phyloP scores from a whole-genome alignment of 2,329 filamentous ascomycete genomes.

The Fusarium lyarnte region DNA sequence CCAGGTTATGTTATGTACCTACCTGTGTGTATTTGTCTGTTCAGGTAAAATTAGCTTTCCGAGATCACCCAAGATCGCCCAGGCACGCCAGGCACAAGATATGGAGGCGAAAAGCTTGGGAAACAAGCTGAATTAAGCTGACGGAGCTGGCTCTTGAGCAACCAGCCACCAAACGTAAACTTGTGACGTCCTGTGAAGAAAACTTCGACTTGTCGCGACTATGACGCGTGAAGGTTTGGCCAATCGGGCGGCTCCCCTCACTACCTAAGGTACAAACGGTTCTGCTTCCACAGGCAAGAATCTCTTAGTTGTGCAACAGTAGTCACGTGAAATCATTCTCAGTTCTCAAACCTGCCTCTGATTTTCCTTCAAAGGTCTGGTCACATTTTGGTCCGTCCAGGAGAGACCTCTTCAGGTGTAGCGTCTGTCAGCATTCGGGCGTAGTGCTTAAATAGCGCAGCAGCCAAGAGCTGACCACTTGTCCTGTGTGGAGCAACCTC shows the following conservation, averaged over 20 bases:
- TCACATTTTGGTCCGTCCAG: neutral
- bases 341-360: constrained; percentile 7
- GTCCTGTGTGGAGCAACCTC: constrained; percentile 8
- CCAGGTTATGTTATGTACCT: neutral
- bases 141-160: neutral
- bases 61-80: constrained; percentile 22
- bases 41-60: constrained; percentile 5
- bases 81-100: constrained; percentile 31
- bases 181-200: constrained; percentile 2
- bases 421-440: constrained; percentile 11
- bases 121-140: constrained; percentile 3
- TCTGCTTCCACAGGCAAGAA: neutral
- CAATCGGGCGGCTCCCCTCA: constrained; percentile 36
- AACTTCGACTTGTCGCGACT: constrained; percentile 38
- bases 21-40: neutral
- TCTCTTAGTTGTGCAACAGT: neutral
- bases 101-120: constrained; percentile 24
- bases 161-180: constrained; percentile 25
- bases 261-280: constrained; percentile 14
- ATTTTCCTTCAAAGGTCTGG: constrained; percentile 7
- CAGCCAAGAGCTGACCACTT: constrained; percentile 22
- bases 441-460: constrained; percentile 31
- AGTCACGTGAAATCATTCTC: constrained; percentile 31
- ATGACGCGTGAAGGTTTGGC: constrained; percentile 38
- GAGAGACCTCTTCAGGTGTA: constrained; percentile 21